Percentiles rank a stretch among this genome's conserved stretches.
Evolutionary conservation across 352 stramenopile species (phyloP).

Genomic region (Blastocystis hominis): DNA sequence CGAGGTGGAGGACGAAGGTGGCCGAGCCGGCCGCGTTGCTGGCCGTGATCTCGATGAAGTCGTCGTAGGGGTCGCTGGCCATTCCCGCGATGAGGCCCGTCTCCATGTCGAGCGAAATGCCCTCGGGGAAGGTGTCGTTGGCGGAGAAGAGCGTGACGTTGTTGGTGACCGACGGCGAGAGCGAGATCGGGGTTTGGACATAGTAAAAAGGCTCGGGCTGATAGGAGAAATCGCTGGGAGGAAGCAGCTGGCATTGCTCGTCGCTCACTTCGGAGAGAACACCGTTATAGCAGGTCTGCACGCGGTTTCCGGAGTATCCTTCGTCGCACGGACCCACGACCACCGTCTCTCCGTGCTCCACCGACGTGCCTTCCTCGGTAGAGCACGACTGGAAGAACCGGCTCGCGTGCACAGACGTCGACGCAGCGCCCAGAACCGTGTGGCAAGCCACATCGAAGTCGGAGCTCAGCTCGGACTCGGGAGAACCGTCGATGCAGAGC

Average conservation of each 20-base stretch:
- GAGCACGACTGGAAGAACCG: neutral
- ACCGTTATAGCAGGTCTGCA: neutral
- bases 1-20: neutral
- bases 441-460: neutral
- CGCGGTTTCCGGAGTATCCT: neutral
- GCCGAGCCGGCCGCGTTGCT: neutral
- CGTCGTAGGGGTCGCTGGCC: neutral
- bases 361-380: neutral
- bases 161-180: neutral
- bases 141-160: neutral
- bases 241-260: neutral
- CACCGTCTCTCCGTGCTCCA: neutral
- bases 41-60: neutral
- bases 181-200: neutral
- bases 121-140: neutral
- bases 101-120: neutral
- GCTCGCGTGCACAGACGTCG: neutral
- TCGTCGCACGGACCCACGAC: neutral
- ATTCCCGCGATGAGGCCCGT: neutral
- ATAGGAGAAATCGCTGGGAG: neutral
- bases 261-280: neutral
- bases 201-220: neutral
- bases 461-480: neutral
- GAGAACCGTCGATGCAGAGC: neutral
- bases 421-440: neutral